These are phyloP conservation scores for Fermentozyma sake DNA, from an alignment of 1,139 yeast species.

Conservation along the genomic window DNA sequence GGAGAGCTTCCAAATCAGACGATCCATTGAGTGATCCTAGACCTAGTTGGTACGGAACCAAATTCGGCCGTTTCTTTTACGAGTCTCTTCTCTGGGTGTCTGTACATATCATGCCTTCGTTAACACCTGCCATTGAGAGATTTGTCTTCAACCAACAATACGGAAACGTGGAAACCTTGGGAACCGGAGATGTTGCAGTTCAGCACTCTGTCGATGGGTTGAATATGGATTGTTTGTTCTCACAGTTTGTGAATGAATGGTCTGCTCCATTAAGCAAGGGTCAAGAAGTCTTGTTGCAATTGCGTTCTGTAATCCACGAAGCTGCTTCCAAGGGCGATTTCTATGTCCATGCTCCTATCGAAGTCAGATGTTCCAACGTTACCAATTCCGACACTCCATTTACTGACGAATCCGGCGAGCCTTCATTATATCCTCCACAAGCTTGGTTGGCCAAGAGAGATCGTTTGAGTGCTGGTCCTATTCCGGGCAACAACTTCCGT, in stretches of 20 bases:
- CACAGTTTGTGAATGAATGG: slow-evolving; percentile 97
- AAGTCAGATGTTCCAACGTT: slow-evolving; percentile 88
- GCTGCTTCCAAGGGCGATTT: slow-evolving; percentile 62
- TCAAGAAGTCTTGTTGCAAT: slow-evolving; percentile 59
- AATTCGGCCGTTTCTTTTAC: slow-evolving; percentile 71
- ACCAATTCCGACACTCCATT: slow-evolving; percentile 47
- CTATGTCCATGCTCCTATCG: slow-evolving; percentile 93
- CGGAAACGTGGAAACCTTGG: slow-evolving; percentile 68
- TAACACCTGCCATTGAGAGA: slow-evolving; percentile 80
- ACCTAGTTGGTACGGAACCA: slow-evolving; percentile 82
- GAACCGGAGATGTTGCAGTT: slow-evolving; percentile 64
- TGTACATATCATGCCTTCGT: slow-evolving; percentile 63
- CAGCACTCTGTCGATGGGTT: slow-evolving; percentile 82
- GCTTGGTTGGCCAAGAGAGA: slow-evolving; percentile 36
- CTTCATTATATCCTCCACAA: slow-evolving; percentile 38
- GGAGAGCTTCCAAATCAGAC: slow-evolving; percentile 78
- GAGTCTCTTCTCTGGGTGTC: slow-evolving; percentile 76
- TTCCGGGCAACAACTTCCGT: slow-evolving; percentile 77
- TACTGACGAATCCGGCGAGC: slow-evolving; percentile 43
- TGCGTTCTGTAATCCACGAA: slow-evolving; percentile 54
- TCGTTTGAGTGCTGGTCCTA: slow-evolving; percentile 56
- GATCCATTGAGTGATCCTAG: slow-evolving; percentile 66
- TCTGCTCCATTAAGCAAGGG: slow-evolving; percentile 82
- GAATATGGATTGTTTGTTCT: slow-evolving; percentile 92
- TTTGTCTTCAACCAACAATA: slow-evolving; percentile 85